These are phyloP conservation scores for Colletotrichum agaves DNA, from an alignment of 2,329 filamentous ascomycete species.

Conservation along the genomic window DNA sequence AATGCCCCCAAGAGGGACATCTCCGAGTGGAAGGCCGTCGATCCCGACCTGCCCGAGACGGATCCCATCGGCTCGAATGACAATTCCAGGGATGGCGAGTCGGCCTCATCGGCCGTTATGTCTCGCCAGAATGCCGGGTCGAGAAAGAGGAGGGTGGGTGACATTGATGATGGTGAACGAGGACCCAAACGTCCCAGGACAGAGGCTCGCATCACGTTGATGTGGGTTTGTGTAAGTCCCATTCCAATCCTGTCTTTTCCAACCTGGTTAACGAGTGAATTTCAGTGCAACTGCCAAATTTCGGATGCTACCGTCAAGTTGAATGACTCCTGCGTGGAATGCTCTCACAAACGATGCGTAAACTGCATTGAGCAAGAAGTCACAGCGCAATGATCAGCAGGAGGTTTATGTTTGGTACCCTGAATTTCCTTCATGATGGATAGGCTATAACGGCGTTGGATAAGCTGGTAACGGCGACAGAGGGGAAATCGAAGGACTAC, in stretches of 20 bases:
- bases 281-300: constrained; percentile 22
- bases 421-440: neutral
- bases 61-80: constrained; percentile 1
- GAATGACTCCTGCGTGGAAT: constrained; percentile 16
- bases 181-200: constrained; percentile 27
- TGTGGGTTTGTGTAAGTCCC: constrained; percentile 47
- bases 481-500: no score
- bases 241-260: no score
- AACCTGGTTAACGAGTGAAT: neutral
- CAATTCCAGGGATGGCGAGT: constrained; percentile 21
- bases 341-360: constrained; percentile 20
- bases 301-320: constrained; percentile 2
- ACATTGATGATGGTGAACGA: constrained; percentile 32
- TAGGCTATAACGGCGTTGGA: neutral
- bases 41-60: constrained; percentile 40
- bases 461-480: neutral
- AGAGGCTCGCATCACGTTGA: constrained; percentile 30
- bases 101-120: neutral
- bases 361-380: constrained; percentile 1
- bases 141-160: constrained; percentile 19
- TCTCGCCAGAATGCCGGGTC: neutral
- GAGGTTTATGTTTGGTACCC: neutral
- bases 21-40: constrained; percentile 63
- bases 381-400: neutral
- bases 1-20: constrained; percentile 55